Evolutionary conservation across 306 rosid species (phyloP), one percentile per base, ranked within the genome.

Genomic region (Glycine tomentella): DNA sequence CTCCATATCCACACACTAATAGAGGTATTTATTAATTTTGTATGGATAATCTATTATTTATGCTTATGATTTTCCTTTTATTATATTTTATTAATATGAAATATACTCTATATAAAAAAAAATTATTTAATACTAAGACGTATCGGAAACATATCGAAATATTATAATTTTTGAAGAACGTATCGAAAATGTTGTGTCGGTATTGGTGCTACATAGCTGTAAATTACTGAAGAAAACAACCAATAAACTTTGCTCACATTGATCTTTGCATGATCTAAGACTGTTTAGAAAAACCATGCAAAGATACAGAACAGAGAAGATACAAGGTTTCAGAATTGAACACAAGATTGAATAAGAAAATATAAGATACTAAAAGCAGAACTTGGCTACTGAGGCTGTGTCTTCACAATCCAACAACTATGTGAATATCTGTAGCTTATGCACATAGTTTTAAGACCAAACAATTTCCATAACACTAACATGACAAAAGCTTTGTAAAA

Each of bases 201-300:
- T n/a, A n/a, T n/a, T n/a, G n/a, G n/a, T n/a, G n/a, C n/a, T n/a
- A n/a, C n/a, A n/a, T n/a, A n/a, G n/a, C n/a, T n/a, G n/a, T n/a
- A 81, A 84, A 75, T 5, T 8, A 58, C 20, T 6, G 55, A 45
- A 57, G 14, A 59, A 58, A 66, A 69, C 40, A 15, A 79, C n/a
- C 66, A 50, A 7, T 1, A 62, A 13, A 74, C 10, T 58, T 51
- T 4, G 75, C 69, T 53, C 9, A 31, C 6, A 74, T 31, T 7
- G 7, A 68, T 59, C 2, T 63, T 59, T 42, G 52, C 7, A 49
- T 76, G 55, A 16, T 75, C n/a, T 0, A 76, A 34, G 25, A 48
- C 31, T 48, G 34, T 4, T 12, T 1, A 25, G 17, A 66, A 71
- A 78, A 56, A 20, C 20, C 3, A 40, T 8, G 33, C 33, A 3